Evolutionary conservation across 225 moss, liverwort and hornwort species (phyloP).

Genomic region (Polytrichum formosum): DNA sequence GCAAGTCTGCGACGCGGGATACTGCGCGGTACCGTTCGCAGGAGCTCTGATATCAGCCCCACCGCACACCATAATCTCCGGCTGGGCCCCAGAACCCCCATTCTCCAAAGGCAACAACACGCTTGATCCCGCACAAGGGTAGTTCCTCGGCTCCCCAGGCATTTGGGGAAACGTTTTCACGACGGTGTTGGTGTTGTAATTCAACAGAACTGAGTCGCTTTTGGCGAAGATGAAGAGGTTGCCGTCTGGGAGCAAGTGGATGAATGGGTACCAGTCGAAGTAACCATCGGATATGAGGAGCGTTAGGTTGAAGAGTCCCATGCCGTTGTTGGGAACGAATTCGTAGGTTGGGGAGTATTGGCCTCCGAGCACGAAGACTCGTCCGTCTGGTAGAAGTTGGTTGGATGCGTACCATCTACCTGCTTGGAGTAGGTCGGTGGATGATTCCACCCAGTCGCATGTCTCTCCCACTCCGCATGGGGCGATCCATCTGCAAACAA

Average conservation of each 20-base stretch:
- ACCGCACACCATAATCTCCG: constrained; percentile 72
- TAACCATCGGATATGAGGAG: constrained; percentile 53
- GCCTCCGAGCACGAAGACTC: constrained; percentile 77
- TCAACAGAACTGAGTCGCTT: constrained; percentile 55
- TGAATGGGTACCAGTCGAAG: constrained; percentile 74
- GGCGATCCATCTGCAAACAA: constrained; percentile 33
- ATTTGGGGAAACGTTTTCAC: constrained; percentile 59
- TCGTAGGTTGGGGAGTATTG: constrained; percentile 51
- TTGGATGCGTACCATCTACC: constrained; percentile 82
- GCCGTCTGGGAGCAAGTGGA: constrained; percentile 82
- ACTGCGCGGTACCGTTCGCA: constrained; percentile 37
- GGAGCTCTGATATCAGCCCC: constrained; percentile 48
- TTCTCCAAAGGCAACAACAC: constrained; percentile 59
- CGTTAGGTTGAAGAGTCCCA: constrained; percentile 48
- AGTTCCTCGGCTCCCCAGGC: constrained; percentile 72
- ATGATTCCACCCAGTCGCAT: constrained; percentile 79
- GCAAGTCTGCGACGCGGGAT: constrained; percentile 50
- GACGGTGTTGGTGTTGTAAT: constrained; percentile 46
- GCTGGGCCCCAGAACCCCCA: constrained; percentile 19
- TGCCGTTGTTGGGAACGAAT: constrained; percentile 60
- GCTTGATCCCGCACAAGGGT: constrained; percentile 83
- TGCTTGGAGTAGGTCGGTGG: constrained; percentile 35
- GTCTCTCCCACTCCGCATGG: constrained; percentile 65
- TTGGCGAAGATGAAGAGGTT: constrained; percentile 75
- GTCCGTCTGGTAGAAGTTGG: constrained; percentile 80